Evolutionary conservation across 1,284 basidiomycete genomes (phyloP), one percentile per base, ranked within the genome.

Genomic region (Trametes sp.): DNA sequence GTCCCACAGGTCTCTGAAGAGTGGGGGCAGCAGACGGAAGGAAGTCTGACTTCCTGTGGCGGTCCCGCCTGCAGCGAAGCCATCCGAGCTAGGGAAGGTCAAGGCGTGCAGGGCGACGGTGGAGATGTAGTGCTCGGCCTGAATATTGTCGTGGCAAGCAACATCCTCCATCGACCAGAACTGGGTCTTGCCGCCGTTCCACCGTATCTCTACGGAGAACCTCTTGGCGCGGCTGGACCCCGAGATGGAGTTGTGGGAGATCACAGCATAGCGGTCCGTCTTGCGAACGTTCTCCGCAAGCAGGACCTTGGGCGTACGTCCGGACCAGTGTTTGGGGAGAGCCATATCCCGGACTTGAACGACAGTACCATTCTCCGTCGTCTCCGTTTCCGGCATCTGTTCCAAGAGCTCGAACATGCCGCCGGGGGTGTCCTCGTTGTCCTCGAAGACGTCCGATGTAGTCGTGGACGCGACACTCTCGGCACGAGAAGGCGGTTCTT

Each of bases 51-150:
- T 80, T 21, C 76, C 74, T 19, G 79, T 78, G 4, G 76, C 73
- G 26, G 82, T 77, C 23, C 77, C 75, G 24, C 80, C 81, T 0
- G 80, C 70, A 41, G 86, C 82, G 72, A 93, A 93, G 11, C 89
- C 89, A 49, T 86, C 84, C 2, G 83, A 81, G 14, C 75, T 62
- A 35, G 87, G 85, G 61, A 87, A 92, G 0, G 85, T 86, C 54
- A 98, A 78, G 23, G 86, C 81, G 74, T 95, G 91, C 31, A 99
- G 80, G 0, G 95, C 96, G 28, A 97, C 78, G 2, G 93, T 93
- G 1, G 97, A 87, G 56, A 98, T 85, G 71, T 95, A 98, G 71
- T 98, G 91, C 72, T 96, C 94, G 4, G 97, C 95, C 72, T 98
- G 94, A 0, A 74, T 73, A 60, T 88, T 83, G 63, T 92, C 86